Conservation (phyloP, 306 rosid species). For the Dryas octopetala region DNA sequence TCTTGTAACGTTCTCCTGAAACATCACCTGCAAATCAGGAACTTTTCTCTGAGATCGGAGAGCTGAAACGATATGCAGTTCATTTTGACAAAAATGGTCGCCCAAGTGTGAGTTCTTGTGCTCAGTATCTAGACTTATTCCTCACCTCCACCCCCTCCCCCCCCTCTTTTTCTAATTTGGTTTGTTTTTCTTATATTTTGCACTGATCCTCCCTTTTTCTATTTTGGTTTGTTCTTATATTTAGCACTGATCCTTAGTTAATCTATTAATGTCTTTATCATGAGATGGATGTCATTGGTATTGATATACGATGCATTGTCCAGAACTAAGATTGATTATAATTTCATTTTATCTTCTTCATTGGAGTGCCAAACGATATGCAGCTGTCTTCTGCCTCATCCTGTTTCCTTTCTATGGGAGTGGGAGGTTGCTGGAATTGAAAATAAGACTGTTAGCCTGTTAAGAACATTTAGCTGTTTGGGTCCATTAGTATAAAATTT, state of each 20-base stretch:
- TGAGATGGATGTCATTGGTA: neutral
- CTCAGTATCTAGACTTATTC: neutral
- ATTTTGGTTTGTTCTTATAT: neutral
- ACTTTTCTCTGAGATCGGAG: slow-evolving; percentile 90
- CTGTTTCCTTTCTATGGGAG: neutral
- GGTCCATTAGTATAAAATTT: neutral
- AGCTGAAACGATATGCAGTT: slow-evolving; percentile 79
- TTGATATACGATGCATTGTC: neutral
- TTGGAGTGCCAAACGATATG: neutral
- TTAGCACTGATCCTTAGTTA: neutral
- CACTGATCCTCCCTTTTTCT: neutral
- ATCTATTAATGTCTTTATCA: neutral
- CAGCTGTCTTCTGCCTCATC: neutral
- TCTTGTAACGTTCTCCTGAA: slow-evolving; percentile 55
- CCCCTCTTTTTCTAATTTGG: neutral
- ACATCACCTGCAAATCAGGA: slow-evolving; percentile 79
- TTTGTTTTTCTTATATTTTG: neutral
- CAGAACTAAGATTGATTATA: neutral
- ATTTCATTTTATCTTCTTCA: neutral
- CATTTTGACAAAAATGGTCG: slow-evolving; percentile 92
- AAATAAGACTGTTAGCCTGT: neutral
- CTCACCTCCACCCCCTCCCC: neutral
- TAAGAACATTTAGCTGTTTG: neutral
- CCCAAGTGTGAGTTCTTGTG: slow-evolving; percentile 62
- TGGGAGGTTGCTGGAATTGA: neutral